Conservation (phyloP, 2,329 filamentous ascomycete species). For the Colletotrichum incanum region DNA sequence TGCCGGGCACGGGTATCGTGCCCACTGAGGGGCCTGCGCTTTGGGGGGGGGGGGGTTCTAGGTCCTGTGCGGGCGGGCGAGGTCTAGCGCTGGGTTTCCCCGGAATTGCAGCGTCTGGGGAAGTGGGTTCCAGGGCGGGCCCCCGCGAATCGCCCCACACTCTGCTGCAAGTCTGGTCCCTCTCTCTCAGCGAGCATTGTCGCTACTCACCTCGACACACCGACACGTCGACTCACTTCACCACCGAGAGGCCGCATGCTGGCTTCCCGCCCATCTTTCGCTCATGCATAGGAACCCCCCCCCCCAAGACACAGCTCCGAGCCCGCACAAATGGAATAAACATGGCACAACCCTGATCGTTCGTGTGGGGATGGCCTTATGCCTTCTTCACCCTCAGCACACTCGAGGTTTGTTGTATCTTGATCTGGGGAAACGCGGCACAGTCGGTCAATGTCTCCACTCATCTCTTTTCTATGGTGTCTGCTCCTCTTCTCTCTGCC, state of each 20-base stretch:
- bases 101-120: constrained; percentile 45
- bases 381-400: constrained; percentile 3
- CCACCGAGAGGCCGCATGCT: background rate
- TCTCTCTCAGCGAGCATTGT: constrained; percentile 15
- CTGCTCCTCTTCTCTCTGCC: background rate
- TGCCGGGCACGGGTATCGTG: constrained; percentile 39
- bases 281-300: constrained; percentile 1
- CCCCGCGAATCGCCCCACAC: constrained; percentile 35
- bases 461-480: background rate
- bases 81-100: constrained; percentile 42
- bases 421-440: constrained; percentile 3
- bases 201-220: constrained; percentile 20
- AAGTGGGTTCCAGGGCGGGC: constrained; percentile 40
- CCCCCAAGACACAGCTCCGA: background rate
- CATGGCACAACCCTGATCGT: constrained; percentile 24
- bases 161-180: background rate
- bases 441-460: background rate
- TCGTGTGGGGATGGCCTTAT: constrained; percentile 31
- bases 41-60: constrained; percentile 6
- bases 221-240: constrained; percentile 2
- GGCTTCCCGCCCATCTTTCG: background rate
- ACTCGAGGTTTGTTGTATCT: background rate
- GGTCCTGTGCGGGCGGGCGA: background rate
- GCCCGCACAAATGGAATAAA: background rate
- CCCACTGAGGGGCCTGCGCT: constrained; percentile 28